phyloP scores from a whole-genome alignment of 2,329 filamentous ascomycete genomes.

The Zymoseptoria pseudotritici region DNA sequence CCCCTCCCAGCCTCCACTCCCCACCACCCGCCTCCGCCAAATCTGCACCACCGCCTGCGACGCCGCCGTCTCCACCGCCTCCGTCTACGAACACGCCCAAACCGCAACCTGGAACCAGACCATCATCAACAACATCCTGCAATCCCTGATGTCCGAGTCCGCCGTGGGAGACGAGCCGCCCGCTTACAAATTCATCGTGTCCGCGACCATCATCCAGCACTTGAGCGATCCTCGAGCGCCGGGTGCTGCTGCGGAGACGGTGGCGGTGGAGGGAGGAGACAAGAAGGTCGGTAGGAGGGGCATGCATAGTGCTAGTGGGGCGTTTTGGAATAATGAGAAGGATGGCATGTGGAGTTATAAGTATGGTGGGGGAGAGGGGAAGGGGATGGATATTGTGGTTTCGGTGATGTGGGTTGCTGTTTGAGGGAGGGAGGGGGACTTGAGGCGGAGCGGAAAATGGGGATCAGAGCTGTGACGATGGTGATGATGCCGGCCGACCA shows the following conservation, averaged over 20 bases:
- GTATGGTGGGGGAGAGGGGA: constrained; percentile 54
- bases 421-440: not conserved
- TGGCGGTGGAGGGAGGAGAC: constrained; percentile 44
- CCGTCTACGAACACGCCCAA: constrained; percentile 79
- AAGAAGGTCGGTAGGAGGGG: constrained; percentile 71
- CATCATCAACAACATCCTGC: constrained; percentile 81
- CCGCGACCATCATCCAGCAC: constrained; percentile 97
- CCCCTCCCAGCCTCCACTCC: constrained; percentile 57
- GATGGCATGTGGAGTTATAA: constrained; percentile 88
- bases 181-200: constrained; percentile 86
- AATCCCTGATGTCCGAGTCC: constrained; percentile 64
- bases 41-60: constrained; percentile 83
- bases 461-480: not conserved
- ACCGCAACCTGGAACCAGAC: constrained; percentile 83
- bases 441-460: not conserved
- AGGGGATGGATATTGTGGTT: constrained; percentile 47
- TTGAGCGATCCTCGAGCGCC: constrained; percentile 60
- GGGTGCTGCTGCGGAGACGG: constrained; percentile 34
- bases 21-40: constrained; percentile 70
- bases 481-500: no score
- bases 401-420: constrained; percentile 66
- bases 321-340: constrained; percentile 86
- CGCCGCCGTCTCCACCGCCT: constrained; percentile 62
- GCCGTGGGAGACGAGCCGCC: constrained; percentile 44
- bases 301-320: constrained; percentile 80